Percentiles rank a stretch among this genome's conserved stretches.
Conservation (phyloP, 2,329 filamentous ascomycete genomes). For the Exophiala sp. region DNA sequence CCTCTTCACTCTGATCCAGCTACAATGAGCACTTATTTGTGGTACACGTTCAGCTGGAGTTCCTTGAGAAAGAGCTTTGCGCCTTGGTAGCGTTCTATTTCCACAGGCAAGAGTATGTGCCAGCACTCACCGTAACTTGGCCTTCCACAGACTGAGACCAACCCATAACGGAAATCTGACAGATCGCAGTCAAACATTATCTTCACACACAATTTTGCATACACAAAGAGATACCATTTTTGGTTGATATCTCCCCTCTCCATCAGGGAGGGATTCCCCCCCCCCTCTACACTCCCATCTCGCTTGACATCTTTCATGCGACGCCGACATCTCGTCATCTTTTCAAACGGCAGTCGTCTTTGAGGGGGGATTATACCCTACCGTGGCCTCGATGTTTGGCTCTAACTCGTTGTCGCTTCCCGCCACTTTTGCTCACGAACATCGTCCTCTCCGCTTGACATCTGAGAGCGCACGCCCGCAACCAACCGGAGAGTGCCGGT, state of each 20-base stretch:
- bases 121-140: constrained; percentile 18
- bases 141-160: not conserved
- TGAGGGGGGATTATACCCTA: constrained; percentile 1
- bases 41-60: constrained; percentile 29
- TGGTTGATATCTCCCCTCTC: constrained; percentile 14
- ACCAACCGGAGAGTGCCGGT: constrained; percentile 33
- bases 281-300: constrained; percentile 6
- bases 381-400: constrained; percentile 28
- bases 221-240: constrained; percentile 5
- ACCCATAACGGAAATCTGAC: constrained; percentile 16
- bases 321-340: constrained; percentile 1
- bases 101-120: constrained; percentile 14
- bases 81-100: constrained; percentile 18
- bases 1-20: constrained; percentile 2
- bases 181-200: constrained; percentile 12
- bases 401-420: constrained; percentile 24
- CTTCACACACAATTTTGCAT: constrained; percentile 4
- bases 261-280: constrained; percentile 6
- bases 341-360: constrained; percentile 3
- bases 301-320: constrained; percentile 13
- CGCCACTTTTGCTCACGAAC: constrained; percentile 23
- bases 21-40: constrained; percentile 30
- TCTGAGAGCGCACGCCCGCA: constrained; percentile 26
- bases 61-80: constrained; percentile 28
- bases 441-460: constrained; percentile 26